Conservation (phyloP, 2,329 filamentous ascomycete genomes). For the Neoascochyta sp. region DNA sequence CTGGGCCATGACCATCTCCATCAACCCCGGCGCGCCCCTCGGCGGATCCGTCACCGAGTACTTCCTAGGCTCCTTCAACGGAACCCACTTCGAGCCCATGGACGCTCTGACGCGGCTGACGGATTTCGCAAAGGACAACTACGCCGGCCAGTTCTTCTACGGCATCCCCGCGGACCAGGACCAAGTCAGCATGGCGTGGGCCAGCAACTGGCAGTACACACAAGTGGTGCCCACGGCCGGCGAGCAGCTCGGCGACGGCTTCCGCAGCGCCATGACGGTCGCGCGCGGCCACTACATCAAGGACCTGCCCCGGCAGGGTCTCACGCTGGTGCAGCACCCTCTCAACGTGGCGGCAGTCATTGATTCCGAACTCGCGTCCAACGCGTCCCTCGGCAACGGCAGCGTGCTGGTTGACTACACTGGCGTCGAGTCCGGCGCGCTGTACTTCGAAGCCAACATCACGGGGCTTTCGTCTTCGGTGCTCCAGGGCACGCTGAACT, state of each 20-base stretch:
- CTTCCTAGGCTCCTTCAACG: slow-evolving; percentile 59
- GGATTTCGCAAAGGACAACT: slow-evolving; percentile 53
- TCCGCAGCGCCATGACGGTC: slow-evolving; percentile 52
- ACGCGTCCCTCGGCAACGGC: slow-evolving; percentile 48
- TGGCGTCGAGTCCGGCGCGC: slow-evolving; percentile 47
- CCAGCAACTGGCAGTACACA: slow-evolving; percentile 59
- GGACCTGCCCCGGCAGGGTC: slow-evolving; percentile 50
- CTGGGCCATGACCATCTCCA: slow-evolving; percentile 50
- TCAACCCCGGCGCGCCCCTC: slow-evolving; percentile 56
- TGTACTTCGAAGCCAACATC: slow-evolving; percentile 56
- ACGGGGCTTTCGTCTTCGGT: slow-evolving; percentile 38
- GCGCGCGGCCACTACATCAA: slow-evolving; percentile 53
- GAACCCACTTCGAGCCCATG: slow-evolving; percentile 55
- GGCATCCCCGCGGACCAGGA: slow-evolving; percentile 40
- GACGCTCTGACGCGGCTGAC: slow-evolving; percentile 44
- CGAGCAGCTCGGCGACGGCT: slow-evolving; percentile 43
- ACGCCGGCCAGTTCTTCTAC: slow-evolving; percentile 56
- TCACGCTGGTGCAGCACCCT: slow-evolving; percentile 50
- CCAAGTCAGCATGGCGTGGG: slow-evolving; percentile 54
- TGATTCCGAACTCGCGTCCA: slow-evolving; percentile 43
- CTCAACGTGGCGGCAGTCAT: slow-evolving; percentile 50
- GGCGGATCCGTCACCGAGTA: slow-evolving; percentile 57
- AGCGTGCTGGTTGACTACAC: slow-evolving; percentile 52
- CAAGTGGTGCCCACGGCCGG: slow-evolving; percentile 53
- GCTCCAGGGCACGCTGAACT: slow-evolving; percentile 46